Percentiles rank a stretch among this genome's conserved stretches.
These are phyloP conservation scores for Erythrophleum ivorense DNA, from an alignment of 331 rosid genomes.

Conservation along the genomic window DNA sequence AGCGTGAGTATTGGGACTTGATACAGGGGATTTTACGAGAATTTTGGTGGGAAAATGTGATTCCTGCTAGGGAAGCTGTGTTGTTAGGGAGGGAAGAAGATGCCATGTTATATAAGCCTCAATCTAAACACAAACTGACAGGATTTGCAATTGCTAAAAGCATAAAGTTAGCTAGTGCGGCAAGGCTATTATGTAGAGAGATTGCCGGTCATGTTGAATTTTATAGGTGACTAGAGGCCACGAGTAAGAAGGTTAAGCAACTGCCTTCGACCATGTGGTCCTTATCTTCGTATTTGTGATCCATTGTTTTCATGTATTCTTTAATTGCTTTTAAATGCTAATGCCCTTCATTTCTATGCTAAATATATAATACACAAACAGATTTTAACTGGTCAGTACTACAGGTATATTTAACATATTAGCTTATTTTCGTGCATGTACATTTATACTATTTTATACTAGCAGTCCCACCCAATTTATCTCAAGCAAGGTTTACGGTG, in stretches of 20 bases:
- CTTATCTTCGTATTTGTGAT: constrained; percentile 17
- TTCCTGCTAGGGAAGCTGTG: constrained; percentile 86
- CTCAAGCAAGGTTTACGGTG: background rate
- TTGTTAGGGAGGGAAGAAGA: constrained; percentile 65
- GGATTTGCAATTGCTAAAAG: constrained; percentile 80
- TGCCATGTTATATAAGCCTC: constrained; percentile 59
- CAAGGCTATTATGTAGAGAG: constrained; percentile 83
- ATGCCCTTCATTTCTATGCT: background rate
- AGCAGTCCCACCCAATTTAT: background rate
- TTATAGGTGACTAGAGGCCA: constrained; percentile 45
- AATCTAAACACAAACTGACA: constrained; percentile 75
- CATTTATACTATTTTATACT: background rate
- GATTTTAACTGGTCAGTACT: no score
- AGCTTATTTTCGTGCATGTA: no score
- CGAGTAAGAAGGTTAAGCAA: constrained; percentile 29
- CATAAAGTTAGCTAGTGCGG: constrained; percentile 67
- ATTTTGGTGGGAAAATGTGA: constrained; percentile 80
- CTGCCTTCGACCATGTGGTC: constrained; percentile 31
- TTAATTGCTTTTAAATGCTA: constrained; percentile 10
- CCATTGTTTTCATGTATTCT: constrained; percentile 28
- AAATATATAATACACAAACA: background rate
- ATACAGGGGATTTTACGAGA: constrained; percentile 60
- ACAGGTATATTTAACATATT: no score
- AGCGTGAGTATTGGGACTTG: constrained; percentile 78
- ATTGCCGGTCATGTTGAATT: constrained; percentile 85